phyloP scores from a whole-genome alignment of 805 yeast species.

The Kuraishia ogatae region DNA sequence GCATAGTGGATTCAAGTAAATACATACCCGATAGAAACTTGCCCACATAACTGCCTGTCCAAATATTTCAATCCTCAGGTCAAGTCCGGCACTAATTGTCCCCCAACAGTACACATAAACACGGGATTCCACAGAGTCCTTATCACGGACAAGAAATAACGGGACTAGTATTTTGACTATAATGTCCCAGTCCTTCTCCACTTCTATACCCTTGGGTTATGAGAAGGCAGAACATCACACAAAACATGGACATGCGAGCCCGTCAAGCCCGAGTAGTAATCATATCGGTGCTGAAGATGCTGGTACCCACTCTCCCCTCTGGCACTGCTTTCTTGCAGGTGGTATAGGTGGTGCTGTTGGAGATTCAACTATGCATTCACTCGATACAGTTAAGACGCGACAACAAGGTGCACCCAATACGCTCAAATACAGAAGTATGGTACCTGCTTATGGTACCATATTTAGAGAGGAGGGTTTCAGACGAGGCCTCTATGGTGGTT shows the following conservation, averaged over 20 bases:
- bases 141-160: not conserved
- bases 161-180: not conserved
- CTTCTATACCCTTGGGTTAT: not conserved
- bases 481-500: conserved; percentile 88
- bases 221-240: not conserved
- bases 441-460: conserved; percentile 71
- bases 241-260: not conserved
- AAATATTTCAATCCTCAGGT: too few species aligned
- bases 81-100: too few species aligned
- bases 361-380: conserved; percentile 87
- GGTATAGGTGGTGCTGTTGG: conserved; percentile 94
- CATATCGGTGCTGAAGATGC: not conserved
- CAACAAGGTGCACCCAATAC: conserved; percentile 87
- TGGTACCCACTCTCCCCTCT: conserved; percentile 29
- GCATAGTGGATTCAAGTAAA: too few species aligned
- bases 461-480: conserved; percentile 74
- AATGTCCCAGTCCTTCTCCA: not conserved
- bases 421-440: conserved; percentile 62
- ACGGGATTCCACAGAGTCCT: too few species aligned
- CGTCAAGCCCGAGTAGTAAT: not conserved
- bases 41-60: too few species aligned
- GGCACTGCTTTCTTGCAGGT: conserved; percentile 75
- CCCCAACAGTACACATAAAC: too few species aligned
- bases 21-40: too few species aligned
- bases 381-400: conserved; percentile 94